Percentiles rank a stretch among this genome's conserved stretches.
phyloP scores from a whole-genome alignment of 163 green algal species.

The Prototheca stagnorum region DNA sequence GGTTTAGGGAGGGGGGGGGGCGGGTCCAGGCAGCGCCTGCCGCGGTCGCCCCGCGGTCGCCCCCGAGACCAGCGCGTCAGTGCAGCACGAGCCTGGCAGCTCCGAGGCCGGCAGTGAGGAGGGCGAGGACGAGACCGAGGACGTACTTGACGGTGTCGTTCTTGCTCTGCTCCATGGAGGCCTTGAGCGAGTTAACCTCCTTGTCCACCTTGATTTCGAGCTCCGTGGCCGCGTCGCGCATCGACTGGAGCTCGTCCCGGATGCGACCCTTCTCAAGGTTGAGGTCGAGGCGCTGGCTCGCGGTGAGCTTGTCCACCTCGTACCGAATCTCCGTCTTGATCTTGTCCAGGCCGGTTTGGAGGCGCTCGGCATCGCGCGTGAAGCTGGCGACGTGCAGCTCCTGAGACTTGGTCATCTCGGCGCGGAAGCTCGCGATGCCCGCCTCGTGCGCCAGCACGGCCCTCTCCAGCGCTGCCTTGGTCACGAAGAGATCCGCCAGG shows the following conservation, averaged over 20 bases:
- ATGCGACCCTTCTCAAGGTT: constrained; percentile 85
- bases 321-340: constrained; percentile 72
- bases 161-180: constrained; percentile 68
- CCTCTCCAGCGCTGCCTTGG: constrained; percentile 62
- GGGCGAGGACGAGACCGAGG: constrained; percentile 38
- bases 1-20: no score
- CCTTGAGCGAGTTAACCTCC: constrained; percentile 70
- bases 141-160: constrained; percentile 74
- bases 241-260: constrained; percentile 67
- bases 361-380: constrained; percentile 72
- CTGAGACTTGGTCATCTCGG: constrained; percentile 67
- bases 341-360: constrained; percentile 76
- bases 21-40: no score
- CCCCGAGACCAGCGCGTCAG: no score
- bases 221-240: constrained; percentile 69
- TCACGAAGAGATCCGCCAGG: constrained; percentile 56
- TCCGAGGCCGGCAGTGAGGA: constrained; percentile 33
- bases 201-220: constrained; percentile 73
- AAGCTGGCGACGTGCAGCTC: constrained; percentile 55
- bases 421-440: constrained; percentile 57
- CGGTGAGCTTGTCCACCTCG: constrained; percentile 87
- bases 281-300: constrained; percentile 78
- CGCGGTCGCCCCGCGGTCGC: no score
- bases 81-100: constrained; percentile 27
- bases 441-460: constrained; percentile 65